Percentiles rank a stretch among this genome's conserved stretches.
phyloP scores from a whole-genome alignment of 2,329 filamentous ascomycete species.

The Penicillium sp. region DNA sequence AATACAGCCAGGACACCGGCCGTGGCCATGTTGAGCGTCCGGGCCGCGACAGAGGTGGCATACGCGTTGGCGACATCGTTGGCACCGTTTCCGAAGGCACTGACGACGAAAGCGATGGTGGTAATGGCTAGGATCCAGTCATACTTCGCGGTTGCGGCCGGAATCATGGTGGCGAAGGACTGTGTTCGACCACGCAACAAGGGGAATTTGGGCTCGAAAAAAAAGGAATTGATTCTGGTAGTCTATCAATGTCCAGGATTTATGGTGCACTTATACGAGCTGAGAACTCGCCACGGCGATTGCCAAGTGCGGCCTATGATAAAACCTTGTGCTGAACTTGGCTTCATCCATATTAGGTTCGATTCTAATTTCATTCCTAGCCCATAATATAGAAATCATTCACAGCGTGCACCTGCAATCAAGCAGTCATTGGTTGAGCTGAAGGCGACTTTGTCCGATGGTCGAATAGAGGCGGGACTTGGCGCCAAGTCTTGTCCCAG shows the following conservation, averaged over 20 bases:
- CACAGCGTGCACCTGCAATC: not conserved
- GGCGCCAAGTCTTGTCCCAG: conserved; percentile 1
- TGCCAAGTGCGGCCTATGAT: conserved; percentile 6
- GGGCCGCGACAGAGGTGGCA: no score
- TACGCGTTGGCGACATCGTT: no score
- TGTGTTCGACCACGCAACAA: no score
- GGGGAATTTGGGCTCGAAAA: no score
- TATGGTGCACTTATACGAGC: conserved; percentile 2
- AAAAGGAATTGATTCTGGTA: not conserved
- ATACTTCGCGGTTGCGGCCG: no score
- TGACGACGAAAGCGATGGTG: no score
- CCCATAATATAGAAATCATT: conserved; percentile 2
- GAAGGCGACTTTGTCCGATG: not conserved
- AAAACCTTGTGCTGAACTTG: not conserved
- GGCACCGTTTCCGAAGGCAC: no score
- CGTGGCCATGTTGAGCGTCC: no score
- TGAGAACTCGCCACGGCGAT: not conserved
- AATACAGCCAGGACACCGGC: no score
- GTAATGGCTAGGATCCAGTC: no score
- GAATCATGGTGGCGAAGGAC: no score
- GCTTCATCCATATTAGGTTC: not conserved
- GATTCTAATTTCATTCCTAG: not conserved
- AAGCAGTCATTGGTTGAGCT: not conserved
- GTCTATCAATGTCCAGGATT: not conserved
- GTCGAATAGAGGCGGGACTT: not conserved